Evolutionary conservation across 768 basidiomycete genomes (phyloP), one percentile per base, ranked within the genome.

Genomic region (Boletus pseudo-olivaceus): DNA sequence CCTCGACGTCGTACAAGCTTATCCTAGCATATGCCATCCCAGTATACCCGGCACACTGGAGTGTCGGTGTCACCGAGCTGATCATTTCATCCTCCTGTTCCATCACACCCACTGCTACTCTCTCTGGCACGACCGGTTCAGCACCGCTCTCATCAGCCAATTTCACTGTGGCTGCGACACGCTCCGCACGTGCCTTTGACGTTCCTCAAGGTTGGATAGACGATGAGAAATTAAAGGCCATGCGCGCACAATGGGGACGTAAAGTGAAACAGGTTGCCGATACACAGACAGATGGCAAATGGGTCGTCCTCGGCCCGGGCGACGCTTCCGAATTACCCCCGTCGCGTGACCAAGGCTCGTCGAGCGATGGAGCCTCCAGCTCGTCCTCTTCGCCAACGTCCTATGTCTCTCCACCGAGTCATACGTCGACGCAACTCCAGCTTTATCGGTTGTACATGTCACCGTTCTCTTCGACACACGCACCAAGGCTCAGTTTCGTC

Each of bases 201-300:
- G 73, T 88, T 9, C 87, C 88, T 14, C 75, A 74, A 30, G 87
- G 85, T 5, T 90, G 85, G 83, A 76, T 90, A 48, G 84, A 90
- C 66, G 81, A 82, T 49, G 65, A 75, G 47, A 84, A 85, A 66
- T 71, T 91, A 38, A 76, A 75, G 27, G 58, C 68, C 23, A 82
- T 90, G 75, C 82, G 82, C 34, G 84, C 87, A 59, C 90, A 92
- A 58, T 90, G 88, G 86, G 77, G 79, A 29, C 86, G 89, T 53
- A 91, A 89, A 67, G 79, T 92, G 19, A 72, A 74, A 41, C 73
- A 76, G 12, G 84, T 93, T 30, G 81, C 84, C n/a, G 86, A 83
- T 60, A 84, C 80, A 15, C 85, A 89, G 62, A 89, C 90, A 6
- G 90, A 92, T 63, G 90, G 90, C 9, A 91, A 89, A 76, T 93